Evolutionary conservation across 1,284 basidiomycete species (phyloP), one percentile per base, ranked within the genome.

Genomic region (Stygiomarasmius scandens): DNA sequence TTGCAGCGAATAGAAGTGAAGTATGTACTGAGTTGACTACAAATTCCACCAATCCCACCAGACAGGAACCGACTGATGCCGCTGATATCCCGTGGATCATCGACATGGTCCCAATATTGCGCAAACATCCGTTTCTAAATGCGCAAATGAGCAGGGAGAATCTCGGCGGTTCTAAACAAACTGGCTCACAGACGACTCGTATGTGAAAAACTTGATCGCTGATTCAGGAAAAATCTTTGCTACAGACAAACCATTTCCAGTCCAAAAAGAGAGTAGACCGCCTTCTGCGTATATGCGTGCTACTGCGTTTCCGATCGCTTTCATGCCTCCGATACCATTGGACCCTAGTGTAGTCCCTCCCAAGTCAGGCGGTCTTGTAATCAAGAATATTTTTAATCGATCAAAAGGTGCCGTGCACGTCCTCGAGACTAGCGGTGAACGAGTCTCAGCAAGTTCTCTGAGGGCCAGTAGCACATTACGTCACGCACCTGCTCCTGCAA

Each of bases 401-500:
- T 99, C 97, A 65, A 99, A 98, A 0, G 97, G 97, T 4, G 97
- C 97, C 0, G 97, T 99, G 58, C 94, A 95, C 36, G 95, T 93
- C 62, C 97, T 83, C 19, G 96, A 98, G 20, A 98, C 96, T 90
- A 72, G 24, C 43, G 55, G 16, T 56, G 49, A 50, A 10, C 58
- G 27, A 34, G 38, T 41, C 52, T 32, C 54, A 38, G 16, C 20
- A 53, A 36, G 22, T 47, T 50, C 20, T n/a, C 25, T 12, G 34
- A 41, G n/a, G n/a, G n/a, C n/a, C n/a, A 49, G 41, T 51, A 55
- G 48, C 34, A 51, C 27, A 52, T 55, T 36, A 38, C 12, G 20
- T 20, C 12, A 70, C 83, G 74, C 69, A 93, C 94, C 90, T 62
- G 92, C 93, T 55, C 96, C 96, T 14, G 96, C 97, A 16, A 97